Evolutionary conservation across 2,329 filamentous ascomycete species (phyloP).

Genomic region (Sordariomycetes sp.): DNA sequence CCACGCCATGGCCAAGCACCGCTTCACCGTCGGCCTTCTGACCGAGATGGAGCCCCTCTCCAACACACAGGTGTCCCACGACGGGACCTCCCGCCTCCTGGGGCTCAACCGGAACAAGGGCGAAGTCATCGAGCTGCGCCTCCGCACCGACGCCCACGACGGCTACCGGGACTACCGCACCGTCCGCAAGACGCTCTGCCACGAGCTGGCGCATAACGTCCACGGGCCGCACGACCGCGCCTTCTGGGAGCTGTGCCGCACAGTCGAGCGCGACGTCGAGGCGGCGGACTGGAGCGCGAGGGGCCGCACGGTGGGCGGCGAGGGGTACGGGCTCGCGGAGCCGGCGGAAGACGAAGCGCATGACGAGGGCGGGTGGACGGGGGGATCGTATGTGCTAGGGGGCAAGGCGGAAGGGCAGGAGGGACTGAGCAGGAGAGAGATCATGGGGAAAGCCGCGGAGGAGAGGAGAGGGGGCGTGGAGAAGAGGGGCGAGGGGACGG

Average conservation of each 20-base stretch:
- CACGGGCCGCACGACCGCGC: constrained; percentile 71
- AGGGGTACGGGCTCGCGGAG: constrained; percentile 33
- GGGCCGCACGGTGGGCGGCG: constrained; percentile 54
- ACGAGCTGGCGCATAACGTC: constrained; percentile 91
- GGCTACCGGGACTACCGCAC: constrained; percentile 89
- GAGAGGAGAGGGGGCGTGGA: constrained; percentile 29
- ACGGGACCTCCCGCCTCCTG: constrained; percentile 62
- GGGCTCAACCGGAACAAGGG: constrained; percentile 82
- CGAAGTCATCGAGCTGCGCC: constrained; percentile 78
- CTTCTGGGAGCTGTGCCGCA: constrained; percentile 82
- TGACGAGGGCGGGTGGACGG: constrained; percentile 67
- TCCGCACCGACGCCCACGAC: constrained; percentile 90
- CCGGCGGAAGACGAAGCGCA: constrained; percentile 39
- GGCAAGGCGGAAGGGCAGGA: constrained; percentile 33
- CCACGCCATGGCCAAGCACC: constrained; percentile 71
- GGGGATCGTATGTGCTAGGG: constrained; percentile 67
- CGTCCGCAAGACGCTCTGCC: constrained; percentile 84
- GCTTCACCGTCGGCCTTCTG: constrained; percentile 73
- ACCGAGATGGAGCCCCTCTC: constrained; percentile 91
- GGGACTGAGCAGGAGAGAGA: constrained; percentile 58
- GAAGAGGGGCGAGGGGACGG: background rate
- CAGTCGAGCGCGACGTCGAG: constrained; percentile 79
- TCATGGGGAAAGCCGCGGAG: constrained; percentile 56
- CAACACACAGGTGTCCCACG: constrained; percentile 62
- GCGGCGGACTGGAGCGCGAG: constrained; percentile 66